Conservation (phyloP, 768 basidiomycete species). For the Favolaschia claudopus region DNA sequence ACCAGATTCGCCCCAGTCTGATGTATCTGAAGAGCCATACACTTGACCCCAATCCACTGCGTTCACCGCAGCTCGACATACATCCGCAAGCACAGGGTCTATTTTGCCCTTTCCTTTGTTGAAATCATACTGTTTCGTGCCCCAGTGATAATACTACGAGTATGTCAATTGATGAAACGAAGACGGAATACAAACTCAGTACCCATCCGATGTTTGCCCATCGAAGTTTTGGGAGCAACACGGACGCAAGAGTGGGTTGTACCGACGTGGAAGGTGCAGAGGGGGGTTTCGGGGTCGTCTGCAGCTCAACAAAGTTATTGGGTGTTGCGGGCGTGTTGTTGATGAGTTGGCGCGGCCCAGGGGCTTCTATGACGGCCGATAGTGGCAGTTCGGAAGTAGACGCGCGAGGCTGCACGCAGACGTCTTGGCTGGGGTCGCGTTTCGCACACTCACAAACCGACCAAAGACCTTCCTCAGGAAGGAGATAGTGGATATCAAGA, state of each 20-base stretch:
- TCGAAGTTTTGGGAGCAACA: constrained; percentile 78
- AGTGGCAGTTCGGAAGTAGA: constrained; percentile 30
- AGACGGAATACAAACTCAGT: neutral
- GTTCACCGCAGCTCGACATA: constrained; percentile 71
- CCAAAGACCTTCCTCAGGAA: constrained; percentile 86
- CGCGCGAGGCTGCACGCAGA: constrained; percentile 55
- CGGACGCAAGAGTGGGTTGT: constrained; percentile 54
- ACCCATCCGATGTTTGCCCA: constrained; percentile 96
- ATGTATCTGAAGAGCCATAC: constrained; percentile 45
- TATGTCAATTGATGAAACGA: neutral
- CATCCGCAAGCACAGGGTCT: constrained; percentile 55
- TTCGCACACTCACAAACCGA: constrained; percentile 54
- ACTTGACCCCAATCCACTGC: constrained; percentile 76
- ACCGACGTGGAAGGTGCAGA: constrained; percentile 71
- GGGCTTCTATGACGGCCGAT: constrained; percentile 29
- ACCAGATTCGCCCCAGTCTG: constrained; percentile 60
- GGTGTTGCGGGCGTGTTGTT: constrained; percentile 74
- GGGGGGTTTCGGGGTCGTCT: constrained; percentile 64
- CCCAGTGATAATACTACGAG: constrained; percentile 88
- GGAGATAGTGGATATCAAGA: constrained; percentile 83
- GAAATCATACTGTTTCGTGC: constrained; percentile 94
- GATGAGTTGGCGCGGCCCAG: constrained; percentile 72
- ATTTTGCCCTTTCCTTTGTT: constrained; percentile 71
- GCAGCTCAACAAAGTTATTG: constrained; percentile 60
- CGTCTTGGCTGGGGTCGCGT: constrained; percentile 38